A percentile compares a stretch with the other conserved stretches of the same genome.
Evolutionary conservation across 2,329 filamentous ascomycete species (phyloP).

Genomic region (Curvularia lunata): DNA sequence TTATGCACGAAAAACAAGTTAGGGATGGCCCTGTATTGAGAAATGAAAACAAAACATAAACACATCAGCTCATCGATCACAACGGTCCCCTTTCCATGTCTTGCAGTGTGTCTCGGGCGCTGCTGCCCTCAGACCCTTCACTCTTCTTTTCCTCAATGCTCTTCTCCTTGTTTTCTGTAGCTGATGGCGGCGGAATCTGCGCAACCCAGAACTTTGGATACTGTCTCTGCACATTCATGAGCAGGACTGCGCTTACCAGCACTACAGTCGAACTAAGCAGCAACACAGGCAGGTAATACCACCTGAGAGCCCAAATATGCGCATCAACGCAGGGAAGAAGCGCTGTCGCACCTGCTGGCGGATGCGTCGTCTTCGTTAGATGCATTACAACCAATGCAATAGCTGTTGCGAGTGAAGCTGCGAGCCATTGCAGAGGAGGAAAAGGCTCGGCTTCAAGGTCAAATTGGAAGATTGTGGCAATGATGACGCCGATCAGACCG

Average conservation of each 20-base stretch:
- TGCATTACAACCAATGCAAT: slow-evolving; percentile 55
- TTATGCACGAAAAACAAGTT: neutral
- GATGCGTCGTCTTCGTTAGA: slow-evolving; percentile 55
- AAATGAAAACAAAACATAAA: neutral
- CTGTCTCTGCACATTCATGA: slow-evolving; percentile 55
- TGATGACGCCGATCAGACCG: slow-evolving; percentile 52
- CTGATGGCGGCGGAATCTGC: slow-evolving; percentile 35
- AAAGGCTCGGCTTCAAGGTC: slow-evolving; percentile 35
- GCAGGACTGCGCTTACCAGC: slow-evolving; percentile 48
- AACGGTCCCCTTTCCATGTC: slow-evolving; percentile 30
- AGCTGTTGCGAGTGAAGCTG: slow-evolving; percentile 52
- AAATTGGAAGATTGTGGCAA: slow-evolving; percentile 54
- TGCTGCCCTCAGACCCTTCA: slow-evolving; percentile 19
- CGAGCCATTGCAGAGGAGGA: slow-evolving; percentile 51
- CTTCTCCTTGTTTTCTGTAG: slow-evolving; percentile 22
- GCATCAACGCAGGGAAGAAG: slow-evolving; percentile 51
- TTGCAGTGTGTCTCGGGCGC: slow-evolving; percentile 18
- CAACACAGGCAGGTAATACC: slow-evolving; percentile 53
- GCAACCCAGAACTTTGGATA: slow-evolving; percentile 58
- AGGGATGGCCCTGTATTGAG: neutral
- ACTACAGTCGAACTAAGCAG: slow-evolving; percentile 51
- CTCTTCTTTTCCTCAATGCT: slow-evolving; percentile 11
- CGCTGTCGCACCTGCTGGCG: slow-evolving; percentile 56
- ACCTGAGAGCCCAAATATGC: slow-evolving; percentile 50
- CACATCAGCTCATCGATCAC: neutral